Evolutionary conservation across 2,329 filamentous ascomycete species (phyloP), one percentile per base, ranked within the genome.

Genomic region (Apiospora marii): DNA sequence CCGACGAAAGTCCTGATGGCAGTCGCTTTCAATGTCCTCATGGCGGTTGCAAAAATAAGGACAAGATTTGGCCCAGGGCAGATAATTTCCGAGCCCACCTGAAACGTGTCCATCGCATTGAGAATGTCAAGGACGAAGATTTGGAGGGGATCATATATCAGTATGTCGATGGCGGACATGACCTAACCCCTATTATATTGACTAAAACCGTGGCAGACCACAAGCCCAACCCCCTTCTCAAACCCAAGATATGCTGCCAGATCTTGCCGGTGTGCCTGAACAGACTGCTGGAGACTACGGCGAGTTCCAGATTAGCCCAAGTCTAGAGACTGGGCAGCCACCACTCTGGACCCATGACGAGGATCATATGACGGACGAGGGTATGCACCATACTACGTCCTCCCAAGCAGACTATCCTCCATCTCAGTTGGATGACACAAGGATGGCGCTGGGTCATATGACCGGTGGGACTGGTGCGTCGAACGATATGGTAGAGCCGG

Each of bases 21-120:
- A 87, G 87, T 73, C 85, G 85, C 51, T 94, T 88, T 75, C 87
- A 86, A 72, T 96, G 93, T 79, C 86, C 85, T 69, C 83, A 88
- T 7, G 82, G 82, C 8, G 78, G 83, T 22, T 94, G 92, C 77
- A 85, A 83, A 34, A 88, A 85, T 34, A 91, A 86, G 74, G 84
- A 84, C 1, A 97, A 97, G 80, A 83, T 87, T 48, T 98, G 94
- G 94, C 92, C 93, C 0, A 89, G 95, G 30, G 85, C 92, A 69
- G 95, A 98, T 81, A 98, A 98, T 78, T 98, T 98, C 81, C 92
- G 92, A 74, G 90, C 92, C 48, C 95, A 98, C 79, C 86, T 97
- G 67, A 85, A 84, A 69, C 89, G 92, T 14, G 90, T 94, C 77
- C 95, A 98, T 80, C 74, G 75, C 0, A 80, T 81, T 3, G 41